Percentiles rank a stretch among this genome's conserved stretches.
These are phyloP conservation scores for Akanthomyces lecanii DNA, from an alignment of 2,329 filamentous ascomycete species.

Conservation along the genomic window DNA sequence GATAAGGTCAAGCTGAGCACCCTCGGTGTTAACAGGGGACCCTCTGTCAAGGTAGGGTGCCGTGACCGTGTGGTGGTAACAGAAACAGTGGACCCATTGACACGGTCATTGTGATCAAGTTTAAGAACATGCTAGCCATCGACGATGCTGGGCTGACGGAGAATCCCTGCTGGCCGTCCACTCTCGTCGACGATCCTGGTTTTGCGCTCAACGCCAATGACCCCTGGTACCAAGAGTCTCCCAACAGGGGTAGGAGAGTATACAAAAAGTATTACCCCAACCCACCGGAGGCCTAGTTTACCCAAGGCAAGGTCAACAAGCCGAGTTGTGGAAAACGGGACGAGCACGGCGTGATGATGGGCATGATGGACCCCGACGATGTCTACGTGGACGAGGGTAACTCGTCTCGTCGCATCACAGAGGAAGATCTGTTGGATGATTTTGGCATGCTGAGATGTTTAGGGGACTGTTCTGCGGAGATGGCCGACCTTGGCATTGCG, in stretches of 20 bases:
- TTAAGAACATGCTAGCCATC: slow-evolving; percentile 12
- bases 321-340: slow-evolving; percentile 4
- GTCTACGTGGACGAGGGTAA: slow-evolving; percentile 11
- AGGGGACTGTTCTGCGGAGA: too few species aligned
- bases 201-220: slow-evolving; percentile 23
- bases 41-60: neutral
- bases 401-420: slow-evolving; percentile 10
- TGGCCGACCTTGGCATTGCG: too few species aligned
- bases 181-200: slow-evolving; percentile 21
- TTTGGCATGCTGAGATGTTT: too few species aligned
- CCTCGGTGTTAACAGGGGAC: neutral
- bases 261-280: slow-evolving; percentile 12
- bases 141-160: slow-evolving; percentile 20
- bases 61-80: neutral
- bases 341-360: neutral
- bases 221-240: neutral
- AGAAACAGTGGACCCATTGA: neutral
- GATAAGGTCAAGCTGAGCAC: neutral
- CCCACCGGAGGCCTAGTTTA: neutral
- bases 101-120: slow-evolving; percentile 11
- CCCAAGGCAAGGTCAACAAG: slow-evolving; percentile 8
- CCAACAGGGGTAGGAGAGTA: neutral
- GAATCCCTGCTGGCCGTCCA: slow-evolving; percentile 24
- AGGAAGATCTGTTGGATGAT: neutral
- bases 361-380: neutral